Conservation (phyloP, 2,329 filamentous ascomycete genomes). For the Biscogniauxia sp. region DNA sequence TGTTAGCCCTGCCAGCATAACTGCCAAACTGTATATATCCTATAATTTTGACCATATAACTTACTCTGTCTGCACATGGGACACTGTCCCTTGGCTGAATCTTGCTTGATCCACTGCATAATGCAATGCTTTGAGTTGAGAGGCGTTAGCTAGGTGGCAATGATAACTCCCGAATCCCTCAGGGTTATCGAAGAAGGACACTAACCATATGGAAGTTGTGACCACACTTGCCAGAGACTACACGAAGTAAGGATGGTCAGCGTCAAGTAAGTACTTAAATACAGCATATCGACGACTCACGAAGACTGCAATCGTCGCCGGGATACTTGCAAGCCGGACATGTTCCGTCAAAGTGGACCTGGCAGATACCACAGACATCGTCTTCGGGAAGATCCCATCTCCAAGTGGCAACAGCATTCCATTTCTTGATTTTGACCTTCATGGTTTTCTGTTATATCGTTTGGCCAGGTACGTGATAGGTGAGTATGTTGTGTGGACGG, state of each 20-base stretch:
- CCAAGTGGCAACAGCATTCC: conserved; percentile 95
- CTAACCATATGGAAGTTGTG: conserved; percentile 96
- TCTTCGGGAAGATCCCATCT: conserved; percentile 96
- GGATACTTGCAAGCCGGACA: conserved; percentile 98
- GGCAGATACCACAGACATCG: conserved; percentile 97
- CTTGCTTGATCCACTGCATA: conserved; percentile 92
- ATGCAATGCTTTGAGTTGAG: conserved; percentile 71
- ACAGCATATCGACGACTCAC: conserved; percentile 51
- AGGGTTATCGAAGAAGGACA: conserved; percentile 44
- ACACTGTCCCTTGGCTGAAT: conserved; percentile 88
- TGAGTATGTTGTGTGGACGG: background rate
- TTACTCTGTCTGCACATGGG: conserved; percentile 96
- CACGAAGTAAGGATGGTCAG: background rate
- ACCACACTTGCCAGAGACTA: conserved; percentile 93
- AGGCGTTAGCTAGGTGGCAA: conserved; percentile 6
- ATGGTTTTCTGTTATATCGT: conserved; percentile 47
- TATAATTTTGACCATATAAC: conserved; percentile 19
- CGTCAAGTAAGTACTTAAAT: background rate
- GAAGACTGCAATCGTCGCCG: conserved; percentile 88
- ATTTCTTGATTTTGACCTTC: conserved; percentile 93
- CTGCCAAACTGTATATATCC: background rate
- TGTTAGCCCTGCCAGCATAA: conserved; percentile 6
- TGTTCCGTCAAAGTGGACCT: conserved; percentile 95
- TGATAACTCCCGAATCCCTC: background rate
- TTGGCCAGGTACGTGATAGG: too few relatives aligned